A percentile compares a stretch with the other conserved stretches of the same genome.
Evolutionary conservation across 352 stramenopile species (phyloP).

Genomic region (Blastocystis sp.): DNA sequence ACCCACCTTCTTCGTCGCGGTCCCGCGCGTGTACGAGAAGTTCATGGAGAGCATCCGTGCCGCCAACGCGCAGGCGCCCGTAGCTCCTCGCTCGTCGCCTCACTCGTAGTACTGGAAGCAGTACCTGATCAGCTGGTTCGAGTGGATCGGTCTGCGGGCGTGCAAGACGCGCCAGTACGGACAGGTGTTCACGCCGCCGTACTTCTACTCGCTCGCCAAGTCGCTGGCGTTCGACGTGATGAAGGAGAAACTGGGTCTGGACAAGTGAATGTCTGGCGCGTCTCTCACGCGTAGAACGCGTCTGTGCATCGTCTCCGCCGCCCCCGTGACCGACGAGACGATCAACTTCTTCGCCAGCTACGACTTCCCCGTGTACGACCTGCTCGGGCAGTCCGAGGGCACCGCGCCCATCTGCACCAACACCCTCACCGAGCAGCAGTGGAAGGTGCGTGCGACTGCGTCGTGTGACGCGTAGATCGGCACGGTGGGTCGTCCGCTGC

Average conservation of each 20-base stretch:
- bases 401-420: constrained; percentile 82
- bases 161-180: constrained; percentile 83
- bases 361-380: constrained; percentile 90
- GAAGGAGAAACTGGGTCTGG: constrained; percentile 72
- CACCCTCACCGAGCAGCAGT: constrained; percentile 76
- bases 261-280: constrained; percentile 69
- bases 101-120: constrained; percentile 88
- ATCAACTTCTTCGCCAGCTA: constrained; percentile 91
- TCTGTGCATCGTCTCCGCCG: constrained; percentile 78
- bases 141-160: constrained; percentile 78
- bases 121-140: constrained; percentile 87
- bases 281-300: constrained; percentile 66
- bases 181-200: constrained; percentile 84
- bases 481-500: constrained; percentile 38
- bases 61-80: constrained; percentile 35
- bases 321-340: constrained; percentile 88
- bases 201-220: constrained; percentile 86
- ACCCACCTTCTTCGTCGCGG: constrained; percentile 84
- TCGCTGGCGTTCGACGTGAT: constrained; percentile 81
- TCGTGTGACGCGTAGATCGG: constrained; percentile 5
- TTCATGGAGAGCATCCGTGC: constrained; percentile 79
- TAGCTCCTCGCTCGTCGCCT: not conserved
- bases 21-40: constrained; percentile 84
- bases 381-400: constrained; percentile 89
- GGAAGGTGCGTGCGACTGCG: constrained; percentile 73